phyloP scores from a whole-genome alignment of 495 filamentous ascomycete species.

The Neurospora discreta region DNA sequence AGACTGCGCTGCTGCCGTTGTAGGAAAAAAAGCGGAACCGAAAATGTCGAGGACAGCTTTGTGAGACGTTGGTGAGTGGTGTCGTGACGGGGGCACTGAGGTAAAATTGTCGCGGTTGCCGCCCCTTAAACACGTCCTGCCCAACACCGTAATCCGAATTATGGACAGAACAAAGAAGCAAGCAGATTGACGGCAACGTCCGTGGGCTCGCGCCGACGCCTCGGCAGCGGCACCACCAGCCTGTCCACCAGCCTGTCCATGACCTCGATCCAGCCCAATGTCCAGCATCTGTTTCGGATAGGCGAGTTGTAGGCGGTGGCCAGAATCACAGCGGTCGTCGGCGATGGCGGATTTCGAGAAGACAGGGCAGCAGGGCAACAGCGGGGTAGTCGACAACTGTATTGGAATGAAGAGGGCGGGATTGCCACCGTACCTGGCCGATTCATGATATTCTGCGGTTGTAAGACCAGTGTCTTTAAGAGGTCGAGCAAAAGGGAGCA shows the following conservation, averaged over 20 bases:
- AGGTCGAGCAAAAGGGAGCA: background rate
- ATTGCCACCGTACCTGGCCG: slow-evolving; percentile 40
- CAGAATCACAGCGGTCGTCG: background rate
- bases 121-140: background rate
- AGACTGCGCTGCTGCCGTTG: background rate
- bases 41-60: background rate
- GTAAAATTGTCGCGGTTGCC: background rate
- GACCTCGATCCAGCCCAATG: background rate
- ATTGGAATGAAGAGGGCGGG: slow-evolving; percentile 15
- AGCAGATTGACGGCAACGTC: background rate
- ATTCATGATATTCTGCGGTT: slow-evolving; percentile 35
- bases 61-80: background rate
- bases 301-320: background rate
- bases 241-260: background rate
- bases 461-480: background rate
- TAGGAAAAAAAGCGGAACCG: background rate
- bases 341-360: background rate
- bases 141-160: background rate
- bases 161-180: background rate
- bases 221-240: background rate
- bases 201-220: background rate
- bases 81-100: background rate
- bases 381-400: slow-evolving; percentile 21
- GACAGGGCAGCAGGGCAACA: slow-evolving; percentile 15
- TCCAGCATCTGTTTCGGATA: background rate